Conservation (phyloP, 257 asterid species). For the Lavandula angustifolia region DNA sequence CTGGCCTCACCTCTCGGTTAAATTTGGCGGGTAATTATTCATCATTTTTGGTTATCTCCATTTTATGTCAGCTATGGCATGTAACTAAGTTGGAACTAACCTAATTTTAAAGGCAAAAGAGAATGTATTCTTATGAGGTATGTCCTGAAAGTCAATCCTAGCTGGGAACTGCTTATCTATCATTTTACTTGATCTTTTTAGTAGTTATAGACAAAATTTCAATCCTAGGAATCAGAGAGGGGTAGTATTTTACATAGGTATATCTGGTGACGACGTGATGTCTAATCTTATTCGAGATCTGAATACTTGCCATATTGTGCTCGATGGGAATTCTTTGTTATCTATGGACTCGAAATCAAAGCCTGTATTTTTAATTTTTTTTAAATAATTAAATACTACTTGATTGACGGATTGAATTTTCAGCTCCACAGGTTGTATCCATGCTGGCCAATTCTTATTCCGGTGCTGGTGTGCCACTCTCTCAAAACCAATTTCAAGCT, state of each 20-base stretch:
- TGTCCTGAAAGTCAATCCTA: constrained; percentile 30
- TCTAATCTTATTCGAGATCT: constrained; percentile 5
- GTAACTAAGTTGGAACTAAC: constrained; percentile 24
- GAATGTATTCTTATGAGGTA: constrained; percentile 43
- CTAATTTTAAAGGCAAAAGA: constrained; percentile 5
- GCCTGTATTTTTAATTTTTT: constrained; percentile 20
- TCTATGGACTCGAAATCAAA: not conserved
- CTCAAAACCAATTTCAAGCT: constrained; percentile 79
- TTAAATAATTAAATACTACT: constrained; percentile 9
- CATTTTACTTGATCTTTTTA: constrained; percentile 2
- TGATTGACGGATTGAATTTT: constrained; percentile 41
- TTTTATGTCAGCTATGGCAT: constrained; percentile 3
- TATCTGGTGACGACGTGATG: constrained; percentile 17
- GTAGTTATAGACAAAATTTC: constrained; percentile 6
- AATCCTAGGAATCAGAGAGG: constrained; percentile 6
- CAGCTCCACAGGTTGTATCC: constrained; percentile 88
- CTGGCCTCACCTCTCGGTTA: constrained; percentile 78
- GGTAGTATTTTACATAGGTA: not conserved
- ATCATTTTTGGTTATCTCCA: constrained; percentile 16
- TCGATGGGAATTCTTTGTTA: constrained; percentile 7
- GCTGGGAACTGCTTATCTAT: constrained; percentile 20
- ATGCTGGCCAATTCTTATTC: constrained; percentile 76
- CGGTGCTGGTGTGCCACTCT: constrained; percentile 71
- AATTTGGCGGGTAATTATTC: constrained; percentile 56
- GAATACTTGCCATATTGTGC: constrained; percentile 19